phyloP scores from a whole-genome alignment of 2,329 filamentous ascomycete species.

The Curvularia lunata region DNA sequence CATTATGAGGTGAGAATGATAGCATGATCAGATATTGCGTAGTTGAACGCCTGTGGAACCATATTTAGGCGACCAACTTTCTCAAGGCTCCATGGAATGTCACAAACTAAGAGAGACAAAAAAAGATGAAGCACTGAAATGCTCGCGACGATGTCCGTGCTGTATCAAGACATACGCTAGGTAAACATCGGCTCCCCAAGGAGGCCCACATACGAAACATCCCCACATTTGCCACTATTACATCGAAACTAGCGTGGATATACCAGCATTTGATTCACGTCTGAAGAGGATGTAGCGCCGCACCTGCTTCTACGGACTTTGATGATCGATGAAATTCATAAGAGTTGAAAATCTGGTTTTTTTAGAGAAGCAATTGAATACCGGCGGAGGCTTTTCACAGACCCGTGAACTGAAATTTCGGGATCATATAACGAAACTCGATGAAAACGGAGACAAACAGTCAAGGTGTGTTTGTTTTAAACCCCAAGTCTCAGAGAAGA shows the following conservation, averaged over 20 bases:
- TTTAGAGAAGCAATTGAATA: neutral
- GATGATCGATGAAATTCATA: neutral
- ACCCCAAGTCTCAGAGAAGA: neutral
- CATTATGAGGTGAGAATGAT: neutral
- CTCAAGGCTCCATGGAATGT: neutral
- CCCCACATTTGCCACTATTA: neutral
- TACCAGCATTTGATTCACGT: neutral
- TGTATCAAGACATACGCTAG: conserved; percentile 5
- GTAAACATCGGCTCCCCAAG: conserved; percentile 9
- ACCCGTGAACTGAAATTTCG: neutral
- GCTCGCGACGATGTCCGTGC: neutral
- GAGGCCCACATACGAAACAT: conserved; percentile 12
- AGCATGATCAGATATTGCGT: neutral
- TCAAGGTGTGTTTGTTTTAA: neutral
- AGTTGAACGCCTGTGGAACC: neutral
- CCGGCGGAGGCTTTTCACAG: neutral
- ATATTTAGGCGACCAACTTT: neutral
- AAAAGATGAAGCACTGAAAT: conserved; percentile 14
- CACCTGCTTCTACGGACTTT: neutral
- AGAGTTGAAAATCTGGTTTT: neutral
- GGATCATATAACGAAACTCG: neutral
- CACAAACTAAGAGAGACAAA: conserved; percentile 1
- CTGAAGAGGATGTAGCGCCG: neutral
- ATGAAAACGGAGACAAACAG: neutral
- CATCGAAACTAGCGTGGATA: neutral